These are phyloP conservation scores for Nematocida sp. DNA, from an alignment of 371 early-diverging fungal genomes.

Conservation along the genomic window DNA sequence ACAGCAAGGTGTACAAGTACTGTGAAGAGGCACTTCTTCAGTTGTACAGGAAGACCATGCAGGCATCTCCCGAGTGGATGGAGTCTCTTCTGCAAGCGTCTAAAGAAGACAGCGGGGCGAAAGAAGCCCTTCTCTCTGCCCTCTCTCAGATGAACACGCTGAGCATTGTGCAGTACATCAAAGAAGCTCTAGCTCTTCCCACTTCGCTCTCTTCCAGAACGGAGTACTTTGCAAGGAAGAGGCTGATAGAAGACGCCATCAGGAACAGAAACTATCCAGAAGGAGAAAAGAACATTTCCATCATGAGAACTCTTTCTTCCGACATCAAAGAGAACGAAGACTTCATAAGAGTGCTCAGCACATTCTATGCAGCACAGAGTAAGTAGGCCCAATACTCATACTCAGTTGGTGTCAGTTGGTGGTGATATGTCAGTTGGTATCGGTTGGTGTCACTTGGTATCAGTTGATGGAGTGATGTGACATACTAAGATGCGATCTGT, in stretches of 20 bases:
- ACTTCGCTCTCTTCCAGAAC: not conserved
- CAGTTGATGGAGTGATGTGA: too few species aligned
- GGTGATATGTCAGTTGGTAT: too few species aligned
- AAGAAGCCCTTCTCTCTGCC: constrained; percentile 17
- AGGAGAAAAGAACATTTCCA: constrained; percentile 4
- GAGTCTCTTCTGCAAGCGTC: constrained; percentile 13
- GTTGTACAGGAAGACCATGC: constrained; percentile 23
- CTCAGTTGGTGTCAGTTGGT: too few species aligned
- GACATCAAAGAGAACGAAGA: constrained; percentile 33
- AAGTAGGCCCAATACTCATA: too few species aligned
- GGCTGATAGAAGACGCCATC: constrained; percentile 38
- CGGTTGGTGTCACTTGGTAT: too few species aligned
- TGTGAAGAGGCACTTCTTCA: not conserved
- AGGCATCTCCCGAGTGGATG: constrained; percentile 17
- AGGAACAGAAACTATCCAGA: not conserved
- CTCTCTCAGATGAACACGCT: constrained; percentile 28
- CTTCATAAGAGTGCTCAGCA: too few species aligned
- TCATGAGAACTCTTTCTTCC: constrained; percentile 19
- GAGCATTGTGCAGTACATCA: not conserved
- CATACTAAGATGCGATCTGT: too few species aligned
- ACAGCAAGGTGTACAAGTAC: constrained; percentile 2
- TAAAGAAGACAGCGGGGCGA: constrained; percentile 6
- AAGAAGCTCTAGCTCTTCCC: not conserved
- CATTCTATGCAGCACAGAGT: too few species aligned
- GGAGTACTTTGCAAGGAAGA: constrained; percentile 38